Base-by-base conservation (phyloP, 306 rosid genomes). In the Cicer pinnatifidum region DNA sequence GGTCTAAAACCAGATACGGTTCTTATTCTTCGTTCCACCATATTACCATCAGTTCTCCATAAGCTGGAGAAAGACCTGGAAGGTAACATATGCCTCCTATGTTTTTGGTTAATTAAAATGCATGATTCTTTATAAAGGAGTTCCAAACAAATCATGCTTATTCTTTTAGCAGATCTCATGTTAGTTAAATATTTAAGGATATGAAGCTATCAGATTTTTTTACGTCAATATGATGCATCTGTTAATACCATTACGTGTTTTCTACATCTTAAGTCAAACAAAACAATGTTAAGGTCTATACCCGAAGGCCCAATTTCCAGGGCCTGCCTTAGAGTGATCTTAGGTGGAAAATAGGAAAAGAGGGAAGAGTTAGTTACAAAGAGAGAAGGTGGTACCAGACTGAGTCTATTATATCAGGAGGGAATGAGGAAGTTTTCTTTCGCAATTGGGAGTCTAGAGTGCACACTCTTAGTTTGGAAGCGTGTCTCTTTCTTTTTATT, bases 1-100 rank as follows among this genome's bases (percentile, higher is more conserved):
- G 98, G 86, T 63, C 72, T 91, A 79, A 87, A 81, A 56, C 82
- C 83, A 71, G 96, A 91, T 67, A 82, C 85, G 9, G 87, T 86
- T 62, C 74, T 89, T 66, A 81, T 93, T 76, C 80, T 89, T 57
- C 75, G 71, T 76, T 88, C 97, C 23, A 88, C 87, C 52, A 63
- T 80, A 71, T 80, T 73, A 72, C 84, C 89, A 56, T 80, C 87
- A 23, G 59, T 54, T 74, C 75, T 88, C 78, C 72, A 47, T 61
- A 86, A 88, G 57, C 84, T 82, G 75, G 85, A 84, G 63, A 84
- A 83, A 71, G 77, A 63, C 84, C 72, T 89, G 28, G 45, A 87
- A 89, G 96, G 98, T 79, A 89, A 76, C 69, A 78, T 37, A 17
- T 69, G 69, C 62, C 59, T 20, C 76, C 40, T 5, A 71, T 73